These are phyloP conservation scores for Paspalum notatum DNA, from an alignment of 176 grass and related monocot genomes.

Conservation along the genomic window DNA sequence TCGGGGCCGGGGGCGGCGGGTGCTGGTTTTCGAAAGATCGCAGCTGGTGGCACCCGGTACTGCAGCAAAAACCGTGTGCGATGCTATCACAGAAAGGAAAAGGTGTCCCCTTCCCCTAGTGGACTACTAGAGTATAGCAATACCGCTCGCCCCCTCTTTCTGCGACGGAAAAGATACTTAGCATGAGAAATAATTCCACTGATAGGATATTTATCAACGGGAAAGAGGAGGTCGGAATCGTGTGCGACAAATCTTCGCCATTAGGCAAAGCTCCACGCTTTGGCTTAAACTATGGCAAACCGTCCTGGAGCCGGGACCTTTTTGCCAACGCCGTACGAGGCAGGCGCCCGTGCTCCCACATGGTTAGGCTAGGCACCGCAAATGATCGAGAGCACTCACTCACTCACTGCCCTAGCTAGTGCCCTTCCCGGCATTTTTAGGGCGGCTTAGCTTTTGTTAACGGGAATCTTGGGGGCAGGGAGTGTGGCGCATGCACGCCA, in stretches of 20 bases:
- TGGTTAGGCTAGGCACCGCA: slow-evolving; percentile 15
- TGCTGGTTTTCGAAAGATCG: background rate
- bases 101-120: background rate
- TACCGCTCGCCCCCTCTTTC: background rate
- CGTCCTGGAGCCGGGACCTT: background rate
- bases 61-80: slow-evolving; percentile 19
- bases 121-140: background rate
- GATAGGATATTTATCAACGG: background rate
- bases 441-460: background rate
- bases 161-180: background rate
- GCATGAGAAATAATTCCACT: background rate
- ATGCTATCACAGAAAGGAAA: background rate
- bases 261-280: background rate
- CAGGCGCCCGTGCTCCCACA: background rate
- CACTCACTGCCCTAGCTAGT: background rate
- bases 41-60: background rate
- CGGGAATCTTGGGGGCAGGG: slow-evolving; percentile 10
- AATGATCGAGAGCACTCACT: background rate
- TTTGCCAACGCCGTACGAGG: slow-evolving; percentile 10
- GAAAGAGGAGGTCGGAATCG: slow-evolving; percentile 17
- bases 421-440: background rate
- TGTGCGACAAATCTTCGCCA: slow-evolving; percentile 29
- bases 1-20: background rate
- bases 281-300: background rate
- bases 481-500: slow-evolving; percentile 31